Conservation (phyloP, 768 basidiomycete genomes). For the Hemileccinum impolitum region DNA sequence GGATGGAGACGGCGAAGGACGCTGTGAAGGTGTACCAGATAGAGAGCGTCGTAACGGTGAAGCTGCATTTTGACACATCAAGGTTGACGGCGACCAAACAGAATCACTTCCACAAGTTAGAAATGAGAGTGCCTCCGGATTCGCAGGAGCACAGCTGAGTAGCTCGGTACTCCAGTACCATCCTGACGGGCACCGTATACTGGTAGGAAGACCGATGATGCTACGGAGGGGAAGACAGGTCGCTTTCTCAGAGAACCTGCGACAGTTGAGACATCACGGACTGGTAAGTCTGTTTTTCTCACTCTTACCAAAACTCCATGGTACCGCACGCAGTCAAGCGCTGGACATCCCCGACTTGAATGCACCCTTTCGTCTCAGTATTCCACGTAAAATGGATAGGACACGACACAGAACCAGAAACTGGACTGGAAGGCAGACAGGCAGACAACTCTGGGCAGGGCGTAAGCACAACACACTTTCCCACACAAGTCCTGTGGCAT, state of each 20-base stretch:
- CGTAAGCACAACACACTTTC: background rate
- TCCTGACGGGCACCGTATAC: conserved; percentile 8
- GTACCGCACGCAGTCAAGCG: background rate
- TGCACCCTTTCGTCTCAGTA: background rate
- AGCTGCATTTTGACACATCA: conserved; percentile 39
- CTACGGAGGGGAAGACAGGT: conserved; percentile 10
- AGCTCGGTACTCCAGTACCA: conserved; percentile 17
- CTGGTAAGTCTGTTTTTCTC: background rate
- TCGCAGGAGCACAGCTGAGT: conserved; percentile 10
- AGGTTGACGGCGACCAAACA: conserved; percentile 41
- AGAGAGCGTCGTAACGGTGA: conserved; percentile 21
- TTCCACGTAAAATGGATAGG: conserved; percentile 9
- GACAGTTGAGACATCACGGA: background rate
- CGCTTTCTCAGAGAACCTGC: conserved; percentile 13
- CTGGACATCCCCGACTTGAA: background rate
- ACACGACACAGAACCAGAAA: conserved; percentile 1
- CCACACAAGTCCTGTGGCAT: background rate
- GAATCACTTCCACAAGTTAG: conserved; percentile 39
- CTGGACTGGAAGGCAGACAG: conserved; percentile 11
- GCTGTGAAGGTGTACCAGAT: conserved; percentile 20
- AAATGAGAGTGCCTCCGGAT: conserved; percentile 4
- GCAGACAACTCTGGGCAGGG: conserved; percentile 10
- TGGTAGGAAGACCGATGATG: background rate
- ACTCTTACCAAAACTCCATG: conserved; percentile 12
- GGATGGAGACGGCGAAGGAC: conserved; percentile 37